phyloP scores from a whole-genome alignment of 495 filamentous ascomycete genomes.

The Oidiodendron maius region DNA sequence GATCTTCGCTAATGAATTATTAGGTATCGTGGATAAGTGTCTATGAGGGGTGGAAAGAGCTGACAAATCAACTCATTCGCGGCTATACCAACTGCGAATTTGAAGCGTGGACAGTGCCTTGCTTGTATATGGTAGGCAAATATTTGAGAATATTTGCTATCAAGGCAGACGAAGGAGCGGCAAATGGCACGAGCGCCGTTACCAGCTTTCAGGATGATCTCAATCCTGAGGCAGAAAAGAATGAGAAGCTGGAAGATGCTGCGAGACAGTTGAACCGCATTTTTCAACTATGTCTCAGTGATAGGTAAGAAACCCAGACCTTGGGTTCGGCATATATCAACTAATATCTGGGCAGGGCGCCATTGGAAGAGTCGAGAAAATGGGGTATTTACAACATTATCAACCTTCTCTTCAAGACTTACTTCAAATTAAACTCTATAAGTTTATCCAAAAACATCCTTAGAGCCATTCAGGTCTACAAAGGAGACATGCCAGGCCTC shows the following conservation, averaged over 20 bases:
- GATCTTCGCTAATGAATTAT: not conserved
- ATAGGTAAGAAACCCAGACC: constrained; percentile 55
- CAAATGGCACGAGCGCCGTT: constrained; percentile 35
- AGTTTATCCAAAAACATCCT: constrained; percentile 87
- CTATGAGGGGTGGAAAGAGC: constrained; percentile 80
- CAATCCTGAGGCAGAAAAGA: constrained; percentile 61
- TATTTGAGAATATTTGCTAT: constrained; percentile 83
- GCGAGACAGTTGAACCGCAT: constrained; percentile 81
- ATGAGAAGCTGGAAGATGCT: constrained; percentile 81
- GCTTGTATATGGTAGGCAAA: constrained; percentile 77
- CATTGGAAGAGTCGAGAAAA: constrained; percentile 85
- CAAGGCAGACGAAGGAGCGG: constrained; percentile 66
- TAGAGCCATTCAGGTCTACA: constrained; percentile 65
- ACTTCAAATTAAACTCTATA: constrained; percentile 90
- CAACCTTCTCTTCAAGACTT: constrained; percentile 94
- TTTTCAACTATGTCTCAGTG: constrained; percentile 80
- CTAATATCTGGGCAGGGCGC: constrained; percentile 49
- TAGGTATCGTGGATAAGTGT: constrained; percentile 63
- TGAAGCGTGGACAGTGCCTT: constrained; percentile 82
- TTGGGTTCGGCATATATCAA: not conserved
- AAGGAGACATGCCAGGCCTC: constrained; percentile 69
- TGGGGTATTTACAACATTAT: constrained; percentile 94
- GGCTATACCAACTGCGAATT: constrained; percentile 67
- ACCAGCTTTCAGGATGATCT: constrained; percentile 69
- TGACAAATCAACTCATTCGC: constrained; percentile 62